Evolutionary conservation across 2,329 filamentous ascomycete species (phyloP).

Genomic region (Fonsecaea pedrosoi): DNA sequence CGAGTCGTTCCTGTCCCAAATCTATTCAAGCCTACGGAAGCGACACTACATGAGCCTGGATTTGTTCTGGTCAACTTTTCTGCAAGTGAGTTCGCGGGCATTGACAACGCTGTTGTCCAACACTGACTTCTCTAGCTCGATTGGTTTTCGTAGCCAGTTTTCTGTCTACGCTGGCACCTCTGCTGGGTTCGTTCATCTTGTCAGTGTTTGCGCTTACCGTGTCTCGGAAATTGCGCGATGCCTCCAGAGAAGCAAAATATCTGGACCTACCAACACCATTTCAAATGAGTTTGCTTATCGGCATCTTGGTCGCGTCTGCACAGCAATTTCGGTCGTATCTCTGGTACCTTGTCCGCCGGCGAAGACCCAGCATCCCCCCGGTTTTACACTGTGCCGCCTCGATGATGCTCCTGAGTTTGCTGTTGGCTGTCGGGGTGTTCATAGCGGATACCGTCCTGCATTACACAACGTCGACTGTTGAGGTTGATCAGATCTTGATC

Average conservation of each 20-base stretch:
- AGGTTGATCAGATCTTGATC: conserved; percentile 21
- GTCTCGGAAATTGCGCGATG: conserved; percentile 16
- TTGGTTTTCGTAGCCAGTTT: conserved; percentile 31
- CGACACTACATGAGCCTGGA: not conserved
- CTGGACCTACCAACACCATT: conserved; percentile 31
- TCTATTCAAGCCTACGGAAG: not conserved
- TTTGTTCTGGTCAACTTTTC: conserved; percentile 34
- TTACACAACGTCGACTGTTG: conserved; percentile 29
- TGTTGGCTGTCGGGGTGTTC: conserved; percentile 26
- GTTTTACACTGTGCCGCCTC: conserved; percentile 23
- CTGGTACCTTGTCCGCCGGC: conserved; percentile 19
- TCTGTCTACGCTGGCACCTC: conserved; percentile 29
- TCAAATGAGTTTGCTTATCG: conserved; percentile 33
- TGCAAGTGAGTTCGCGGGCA: conserved; percentile 21
- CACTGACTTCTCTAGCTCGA: conserved; percentile 11
- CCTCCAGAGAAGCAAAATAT: conserved; percentile 15
- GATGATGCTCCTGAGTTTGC: conserved; percentile 23
- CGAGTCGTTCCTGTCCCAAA: conserved; percentile 8
- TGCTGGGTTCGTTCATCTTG: conserved; percentile 33
- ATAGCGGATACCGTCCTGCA: conserved; percentile 32
- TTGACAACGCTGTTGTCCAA: not conserved
- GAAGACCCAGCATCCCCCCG: conserved; percentile 21
- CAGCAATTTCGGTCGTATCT: conserved; percentile 31
- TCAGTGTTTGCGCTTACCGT: conserved; percentile 19
- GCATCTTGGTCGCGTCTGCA: conserved; percentile 28